These are phyloP conservation scores for Pseudocercospora macadamiae DNA, from an alignment of 2,329 filamentous ascomycete genomes.

Conservation along the genomic window DNA sequence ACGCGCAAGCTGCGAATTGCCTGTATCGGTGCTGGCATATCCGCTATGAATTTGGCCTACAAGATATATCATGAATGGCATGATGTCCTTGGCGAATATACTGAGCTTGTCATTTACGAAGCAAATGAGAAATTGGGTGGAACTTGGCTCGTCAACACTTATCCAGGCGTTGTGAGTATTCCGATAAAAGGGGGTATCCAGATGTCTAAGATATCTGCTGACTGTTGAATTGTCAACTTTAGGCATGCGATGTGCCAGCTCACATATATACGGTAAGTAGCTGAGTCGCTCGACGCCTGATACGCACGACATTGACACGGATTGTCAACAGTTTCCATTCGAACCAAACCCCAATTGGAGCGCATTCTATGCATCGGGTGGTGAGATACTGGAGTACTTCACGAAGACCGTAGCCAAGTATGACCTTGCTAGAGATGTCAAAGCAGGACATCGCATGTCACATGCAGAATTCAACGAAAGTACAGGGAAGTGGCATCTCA, in stretches of 20 bases:
- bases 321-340: slow-evolving; percentile 38
- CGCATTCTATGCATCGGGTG: slow-evolving; percentile 44
- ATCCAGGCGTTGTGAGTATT: slow-evolving; percentile 50
- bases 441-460: slow-evolving; percentile 42
- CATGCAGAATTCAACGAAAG: slow-evolving; percentile 15
- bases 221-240: no score
- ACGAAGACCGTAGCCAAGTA: slow-evolving; percentile 44
- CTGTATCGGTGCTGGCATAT: slow-evolving; percentile 40
- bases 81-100: slow-evolving; percentile 33
- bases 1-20: slow-evolving; percentile 34
- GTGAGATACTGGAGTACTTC: slow-evolving; percentile 49
- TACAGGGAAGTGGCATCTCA: slow-evolving; percentile 41
- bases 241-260: slow-evolving; percentile 44
- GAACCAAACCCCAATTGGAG: slow-evolving; percentile 50
- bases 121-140: slow-evolving; percentile 45
- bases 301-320: slow-evolving; percentile 10
- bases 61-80: slow-evolving; percentile 45
- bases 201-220: no score
- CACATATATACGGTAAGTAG: slow-evolving; percentile 39
- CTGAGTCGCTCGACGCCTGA: background rate
- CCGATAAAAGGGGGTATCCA: no score
- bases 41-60: slow-evolving; percentile 45
- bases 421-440: slow-evolving; percentile 44
- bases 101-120: slow-evolving; percentile 49
- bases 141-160: slow-evolving; percentile 46